Evolutionary conservation across 352 stramenopile species (phyloP), one percentile per base, ranked within the genome.

Genomic region (Thalassiosira pacifica): DNA sequence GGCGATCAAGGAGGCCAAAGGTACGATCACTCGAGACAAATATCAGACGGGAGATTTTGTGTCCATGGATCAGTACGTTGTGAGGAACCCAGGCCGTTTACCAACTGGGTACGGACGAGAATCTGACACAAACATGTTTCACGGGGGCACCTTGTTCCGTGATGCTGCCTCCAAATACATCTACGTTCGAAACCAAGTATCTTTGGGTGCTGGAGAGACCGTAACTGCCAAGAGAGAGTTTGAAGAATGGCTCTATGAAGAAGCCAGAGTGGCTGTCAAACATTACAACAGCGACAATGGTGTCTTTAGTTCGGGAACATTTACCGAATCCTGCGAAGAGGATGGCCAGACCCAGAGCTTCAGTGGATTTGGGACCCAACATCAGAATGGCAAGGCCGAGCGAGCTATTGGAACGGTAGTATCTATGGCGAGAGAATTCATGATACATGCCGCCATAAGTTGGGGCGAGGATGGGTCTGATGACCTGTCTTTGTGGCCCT

Each of bases 311-410:
- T 6, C 72, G 10, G 22, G 66, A 13, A 18, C n/a, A 10, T 66
- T 45, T 16, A 13, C 3, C 1, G 29, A 66, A 19, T 48, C 26
- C 1, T 66, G 48, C 22, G 68, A 45, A n/a, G 22, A 48, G 0
- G 60, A 63, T 24, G 0, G 19, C 11, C 24, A 52, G 32, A 37
- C 19, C 0, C n/a, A 48, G 48, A 48, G 40, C 4, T 64, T 75
- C 22, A 63, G 22, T 6, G 66, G 66, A 26, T 40, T 64, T 11
- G 42, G 75, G 16, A 60, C 68, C 10, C 24, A 88, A 22, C 75
- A 88, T 66, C 81, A 88, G 24, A 85, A 90, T 78, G 66, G 10
- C 32, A 26, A 24, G 9, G 80, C 76, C 65, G 76, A 88, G 59
- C 22, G 42, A n/a, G 34, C 45, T 3, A 82, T 85, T 57, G 60